Base-by-base conservation (phyloP, 495 filamentous ascomycete species). In the Trichoderma erinaceum region DNA sequence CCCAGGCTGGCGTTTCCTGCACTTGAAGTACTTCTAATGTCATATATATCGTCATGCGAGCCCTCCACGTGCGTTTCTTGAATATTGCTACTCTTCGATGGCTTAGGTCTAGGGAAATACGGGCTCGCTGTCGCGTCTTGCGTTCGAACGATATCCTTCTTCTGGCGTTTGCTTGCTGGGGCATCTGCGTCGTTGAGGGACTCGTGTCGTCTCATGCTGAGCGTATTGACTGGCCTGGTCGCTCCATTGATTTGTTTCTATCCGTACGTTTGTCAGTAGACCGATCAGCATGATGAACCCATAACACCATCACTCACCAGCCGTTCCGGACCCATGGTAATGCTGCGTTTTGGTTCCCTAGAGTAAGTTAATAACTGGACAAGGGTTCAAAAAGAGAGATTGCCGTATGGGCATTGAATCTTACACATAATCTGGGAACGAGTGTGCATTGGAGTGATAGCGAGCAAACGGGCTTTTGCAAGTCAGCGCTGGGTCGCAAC, bases 371-470 rank as follows among this genome's bases (percentile, higher is more conserved):
- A 23, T n/a, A 25, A n/a, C n/a, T 41, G 25, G 12, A n/a, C 15
- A 2, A 50, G 29, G 29, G 1, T 8, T 6, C 52, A 21, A 35
- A 18, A 35, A 64, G 23, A 35, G 25, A 4, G 48, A 52, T 21
- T 11, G 21, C 43, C 43, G 43, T 5, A 46, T 64, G 13, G 13
- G 15, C 63, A n/a, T 11, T 1, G n/a, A 21, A 12, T n/a, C 65
- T 12, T 66, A 66, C 65, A 18, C 41, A 48, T 66, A 66, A 50
- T 66, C 65, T 11, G 65, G 65, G 35, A 66, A 66, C 27, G 65
- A 66, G 27, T 66, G n/a, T 25, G 65, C 65, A 46, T 66, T 44
- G 41, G 65, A 66, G 16, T 25, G 12, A n/a, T 66, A 66, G 41
- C 65, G 65, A 32, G 27, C 65, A 35, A 66, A 46, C 7, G 65